Conservation (phyloP, 352 stramenopile species). For the Pythium coloratum region DNA sequence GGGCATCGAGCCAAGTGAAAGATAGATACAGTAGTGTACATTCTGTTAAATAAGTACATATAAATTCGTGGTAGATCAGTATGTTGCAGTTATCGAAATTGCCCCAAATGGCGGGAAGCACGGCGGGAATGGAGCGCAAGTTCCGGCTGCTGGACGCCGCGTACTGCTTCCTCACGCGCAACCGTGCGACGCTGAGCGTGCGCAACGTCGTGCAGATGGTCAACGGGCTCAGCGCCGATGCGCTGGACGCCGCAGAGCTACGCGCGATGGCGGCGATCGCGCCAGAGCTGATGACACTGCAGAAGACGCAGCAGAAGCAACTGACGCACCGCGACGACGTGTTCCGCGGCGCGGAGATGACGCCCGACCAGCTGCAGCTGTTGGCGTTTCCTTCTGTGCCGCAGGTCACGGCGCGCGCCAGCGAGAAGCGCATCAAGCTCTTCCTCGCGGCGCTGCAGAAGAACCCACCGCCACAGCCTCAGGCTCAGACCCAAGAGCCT, state of each 20-base stretch:
- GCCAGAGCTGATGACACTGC: slow-evolving; percentile 46
- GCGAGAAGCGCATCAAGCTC: slow-evolving; percentile 49
- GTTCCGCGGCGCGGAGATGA: slow-evolving; percentile 17
- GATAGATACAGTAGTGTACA: slow-evolving; percentile 6
- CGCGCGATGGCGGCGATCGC: slow-evolving; percentile 44
- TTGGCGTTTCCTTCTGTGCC: slow-evolving; percentile 60
- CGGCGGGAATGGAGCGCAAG: slow-evolving; percentile 30
- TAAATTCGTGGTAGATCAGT: slow-evolving; percentile 1
- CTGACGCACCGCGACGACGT: slow-evolving; percentile 41
- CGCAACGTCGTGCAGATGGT: slow-evolving; percentile 60
- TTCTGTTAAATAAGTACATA: slow-evolving; percentile 22
- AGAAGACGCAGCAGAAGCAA: slow-evolving; percentile 25
- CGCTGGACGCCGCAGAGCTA: slow-evolving; percentile 43
- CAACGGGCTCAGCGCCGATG: slow-evolving; percentile 49
- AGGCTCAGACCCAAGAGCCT: background rate
- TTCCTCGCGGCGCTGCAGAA: slow-evolving; percentile 50
- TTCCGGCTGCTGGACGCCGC: slow-evolving; percentile 69
- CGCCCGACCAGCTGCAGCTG: slow-evolving; percentile 38
- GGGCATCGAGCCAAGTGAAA: background rate
- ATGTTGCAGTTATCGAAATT: background rate
- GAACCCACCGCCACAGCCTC: slow-evolving; percentile 2
- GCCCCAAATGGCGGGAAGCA: background rate
- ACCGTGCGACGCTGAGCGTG: slow-evolving; percentile 42
- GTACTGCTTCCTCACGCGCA: slow-evolving; percentile 66
- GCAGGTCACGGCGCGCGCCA: slow-evolving; percentile 61